Base-by-base conservation (phyloP, 2,329 filamentous ascomycete species). In the Arthrobotrys conoides region DNA sequence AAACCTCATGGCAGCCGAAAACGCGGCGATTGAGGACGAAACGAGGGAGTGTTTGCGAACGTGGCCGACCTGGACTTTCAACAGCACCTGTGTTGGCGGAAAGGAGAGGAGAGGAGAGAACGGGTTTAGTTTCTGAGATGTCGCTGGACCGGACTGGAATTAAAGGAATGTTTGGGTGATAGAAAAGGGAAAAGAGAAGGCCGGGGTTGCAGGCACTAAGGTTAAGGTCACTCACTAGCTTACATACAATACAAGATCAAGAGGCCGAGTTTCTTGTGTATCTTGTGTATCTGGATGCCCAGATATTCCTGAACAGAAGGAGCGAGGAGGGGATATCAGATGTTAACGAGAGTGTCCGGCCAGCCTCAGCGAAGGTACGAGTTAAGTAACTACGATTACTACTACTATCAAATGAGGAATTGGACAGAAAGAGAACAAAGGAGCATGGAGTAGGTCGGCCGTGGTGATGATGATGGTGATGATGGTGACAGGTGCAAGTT, bases 1-100 rank as follows among this genome's bases (percentile, higher is more conserved):
- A 16, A 77, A 61, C 67, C 73, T 77, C 73, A 77, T 77, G 67
- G 57, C 55, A 41, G 65, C 57, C 41, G 61, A 41, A 51, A 64
- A 24, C 6, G 38, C 24, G 53, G 38, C 57, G 59, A 71, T 24
- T 33, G 49, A 57, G 18, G 46, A 41, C 38, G 68, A 53, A 53
- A 71, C n/a, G 33, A 64, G 48, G 1, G 53, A n/a, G 53, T 27
- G 33, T 48, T 46, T 70, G 51, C 16, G 48, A 46, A 22, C 20
- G 61, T 49, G 49, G 22, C 53, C 9, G 30, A 38, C 30, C 14
- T 41, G 38, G 5, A 16, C 10, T 46, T 46, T 46, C 44, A 18
- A 20, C 36, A 44, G 57, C 57, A 44, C 57, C 49, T 44, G 51
- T 48, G 22, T 69, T 69, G 18, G 6, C 18, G n/a, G 30, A 30